Percentiles rank a stretch among this genome's conserved stretches.
phyloP scores from a whole-genome alignment of 345 rosid species.

The Noccaea bulbosa region DNA sequence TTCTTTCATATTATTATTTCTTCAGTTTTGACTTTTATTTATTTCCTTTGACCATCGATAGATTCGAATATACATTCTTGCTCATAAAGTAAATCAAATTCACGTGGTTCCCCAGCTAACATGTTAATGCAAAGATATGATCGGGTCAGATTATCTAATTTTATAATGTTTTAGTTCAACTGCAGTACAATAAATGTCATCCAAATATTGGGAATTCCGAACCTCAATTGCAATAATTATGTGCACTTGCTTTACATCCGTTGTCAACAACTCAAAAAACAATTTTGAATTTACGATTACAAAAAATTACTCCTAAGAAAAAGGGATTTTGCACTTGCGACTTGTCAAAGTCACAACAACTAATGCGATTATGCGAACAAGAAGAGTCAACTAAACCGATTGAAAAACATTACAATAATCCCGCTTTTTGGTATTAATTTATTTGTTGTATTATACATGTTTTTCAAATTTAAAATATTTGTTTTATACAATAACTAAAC shows the following conservation, averaged over 20 bases:
- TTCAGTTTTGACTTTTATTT: too few relatives aligned
- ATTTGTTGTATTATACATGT: not conserved
- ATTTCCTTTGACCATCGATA: too few relatives aligned
- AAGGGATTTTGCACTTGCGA: conserved; percentile 21
- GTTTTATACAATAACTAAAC: too few relatives aligned
- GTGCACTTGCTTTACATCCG: conserved; percentile 6
- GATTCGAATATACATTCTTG: conserved; percentile 22
- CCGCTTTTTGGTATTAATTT: not conserved
- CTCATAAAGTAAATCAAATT: conserved; percentile 12
- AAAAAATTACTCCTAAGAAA: not conserved
- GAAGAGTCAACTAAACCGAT: conserved; percentile 23
- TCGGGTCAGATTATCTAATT: not conserved
- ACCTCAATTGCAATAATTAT: not conserved
- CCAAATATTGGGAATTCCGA: not conserved
- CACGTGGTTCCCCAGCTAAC: conserved; percentile 29
- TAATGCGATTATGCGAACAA: not conserved
- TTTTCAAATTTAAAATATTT: not conserved
- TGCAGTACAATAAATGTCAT: not conserved
- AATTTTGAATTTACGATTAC: not conserved
- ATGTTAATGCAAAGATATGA: conserved; percentile 12
- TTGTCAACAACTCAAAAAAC: not conserved
- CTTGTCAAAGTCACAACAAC: conserved; percentile 17
- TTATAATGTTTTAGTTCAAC: not conserved
- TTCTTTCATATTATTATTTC: too few relatives aligned
- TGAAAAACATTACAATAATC: not conserved